Evolutionary conservation across 257 asterid species (phyloP).

Genomic region (Haberlea rhodopensis): DNA sequence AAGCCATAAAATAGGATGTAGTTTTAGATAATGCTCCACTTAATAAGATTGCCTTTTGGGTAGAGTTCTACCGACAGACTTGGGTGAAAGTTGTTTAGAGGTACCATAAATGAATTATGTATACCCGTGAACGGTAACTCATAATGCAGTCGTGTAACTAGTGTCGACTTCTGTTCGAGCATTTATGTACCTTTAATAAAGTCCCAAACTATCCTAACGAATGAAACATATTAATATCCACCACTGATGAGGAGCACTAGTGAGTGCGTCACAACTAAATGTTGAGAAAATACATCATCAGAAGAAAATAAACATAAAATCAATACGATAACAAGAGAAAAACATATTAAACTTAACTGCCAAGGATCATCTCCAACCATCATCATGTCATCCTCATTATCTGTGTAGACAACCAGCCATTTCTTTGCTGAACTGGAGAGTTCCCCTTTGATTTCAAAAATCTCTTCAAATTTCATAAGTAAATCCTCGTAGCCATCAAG

Average conservation of each 20-base stretch:
- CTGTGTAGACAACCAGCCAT: conserved; percentile 97
- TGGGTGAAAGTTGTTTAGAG: neutral
- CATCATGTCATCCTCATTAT: conserved; percentile 96
- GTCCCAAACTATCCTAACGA: conserved; percentile 3
- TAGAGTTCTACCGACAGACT: neutral
- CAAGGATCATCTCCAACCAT: conserved; percentile 99
- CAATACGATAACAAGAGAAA: conserved; percentile 1
- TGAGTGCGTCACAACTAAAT: conserved; percentile 5
- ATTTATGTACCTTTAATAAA: neutral
- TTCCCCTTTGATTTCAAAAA: conserved; percentile 86
- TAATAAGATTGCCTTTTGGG: neutral
- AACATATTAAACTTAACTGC: conserved; percentile 68
- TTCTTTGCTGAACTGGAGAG: conserved; percentile 68
- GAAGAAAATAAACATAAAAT: conserved; percentile 9
- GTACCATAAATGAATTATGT: too few relatives aligned
- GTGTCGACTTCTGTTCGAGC: neutral
- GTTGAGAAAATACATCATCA: conserved; percentile 12
- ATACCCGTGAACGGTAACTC: neutral
- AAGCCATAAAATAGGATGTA: neutral
- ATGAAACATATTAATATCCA: neutral
- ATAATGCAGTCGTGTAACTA: neutral
- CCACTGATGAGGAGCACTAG: neutral
- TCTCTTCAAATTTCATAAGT: conserved; percentile 78
- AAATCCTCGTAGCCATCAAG: conserved; percentile 75
- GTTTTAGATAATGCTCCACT: neutral